phyloP scores from a whole-genome alignment of 345 rosid genomes.

The Corchorus capsularis region DNA sequence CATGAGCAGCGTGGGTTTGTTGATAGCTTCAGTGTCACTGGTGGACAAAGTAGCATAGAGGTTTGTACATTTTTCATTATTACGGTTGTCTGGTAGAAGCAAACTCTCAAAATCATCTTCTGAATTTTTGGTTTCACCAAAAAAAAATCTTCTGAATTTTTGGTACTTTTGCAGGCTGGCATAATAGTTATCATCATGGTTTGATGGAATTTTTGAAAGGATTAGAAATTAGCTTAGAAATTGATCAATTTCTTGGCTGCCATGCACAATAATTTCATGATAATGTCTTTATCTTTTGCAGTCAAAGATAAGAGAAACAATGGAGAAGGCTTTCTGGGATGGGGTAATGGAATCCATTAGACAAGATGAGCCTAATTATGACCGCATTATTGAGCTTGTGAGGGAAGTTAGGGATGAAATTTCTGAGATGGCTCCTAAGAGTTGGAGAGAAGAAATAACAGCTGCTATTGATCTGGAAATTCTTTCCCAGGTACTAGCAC shows the following conservation, averaged over 20 bases:
- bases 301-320: constrained; percentile 68
- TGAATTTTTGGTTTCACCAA: background rate
- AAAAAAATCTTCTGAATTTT: background rate
- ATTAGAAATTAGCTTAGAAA: background rate
- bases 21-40: constrained; percentile 37
- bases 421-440: constrained; percentile 74
- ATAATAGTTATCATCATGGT: background rate
- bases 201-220: constrained; percentile 4
- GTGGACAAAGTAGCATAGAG: constrained; percentile 52
- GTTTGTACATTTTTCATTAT: constrained; percentile 42
- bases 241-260: background rate
- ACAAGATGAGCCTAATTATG: constrained; percentile 62
- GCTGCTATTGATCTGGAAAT: constrained; percentile 75
- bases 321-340: constrained; percentile 97
- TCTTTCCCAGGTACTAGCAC: constrained; percentile 63
- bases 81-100: constrained; percentile 6
- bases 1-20: constrained; percentile 54
- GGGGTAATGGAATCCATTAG: constrained; percentile 64
- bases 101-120: background rate
- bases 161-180: background rate
- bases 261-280: background rate
- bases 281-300: constrained; percentile 28
- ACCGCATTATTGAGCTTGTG: constrained; percentile 68
- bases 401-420: constrained; percentile 91
- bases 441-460: constrained; percentile 76